Evolutionary conservation across 2,329 filamentous ascomycete species (phyloP).

Genomic region (Ceratocystis cubensis): DNA sequence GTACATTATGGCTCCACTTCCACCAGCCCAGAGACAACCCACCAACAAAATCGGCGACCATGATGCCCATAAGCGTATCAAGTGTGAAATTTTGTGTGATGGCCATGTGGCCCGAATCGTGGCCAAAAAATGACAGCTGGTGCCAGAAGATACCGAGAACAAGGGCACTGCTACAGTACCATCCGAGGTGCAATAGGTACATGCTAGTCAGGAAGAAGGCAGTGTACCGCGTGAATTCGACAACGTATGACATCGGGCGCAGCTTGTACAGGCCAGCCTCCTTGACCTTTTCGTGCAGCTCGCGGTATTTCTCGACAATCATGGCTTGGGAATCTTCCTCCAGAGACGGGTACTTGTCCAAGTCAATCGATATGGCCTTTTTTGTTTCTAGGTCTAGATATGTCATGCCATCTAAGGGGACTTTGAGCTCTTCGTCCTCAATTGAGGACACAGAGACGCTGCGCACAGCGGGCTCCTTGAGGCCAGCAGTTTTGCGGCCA

Average conservation of each 20-base stretch:
- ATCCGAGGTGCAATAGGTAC: conserved; percentile 46
- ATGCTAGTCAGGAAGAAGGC: conserved; percentile 50
- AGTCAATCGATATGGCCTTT: conserved; percentile 61
- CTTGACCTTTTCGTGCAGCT: conserved; percentile 57
- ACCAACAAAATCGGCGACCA: conserved; percentile 80
- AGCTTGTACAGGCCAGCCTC: conserved; percentile 71
- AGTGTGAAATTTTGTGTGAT: conserved; percentile 82
- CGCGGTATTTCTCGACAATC: conserved; percentile 72
- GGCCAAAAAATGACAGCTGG: conserved; percentile 83
- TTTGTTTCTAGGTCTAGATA: conserved; percentile 62
- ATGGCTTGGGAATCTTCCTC: conserved; percentile 60
- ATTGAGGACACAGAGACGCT: conserved; percentile 13
- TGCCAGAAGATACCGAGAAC: conserved; percentile 84
- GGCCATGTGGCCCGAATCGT: conserved; percentile 94
- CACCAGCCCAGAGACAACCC: conserved; percentile 92
- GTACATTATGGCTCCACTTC: conserved; percentile 92
- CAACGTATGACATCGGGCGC: conserved; percentile 66
- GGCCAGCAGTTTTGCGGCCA: conserved; percentile 8
- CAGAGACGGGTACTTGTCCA: conserved; percentile 66
- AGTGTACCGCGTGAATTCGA: conserved; percentile 61
- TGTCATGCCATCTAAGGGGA: conserved; percentile 42
- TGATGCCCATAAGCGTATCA: conserved; percentile 76
- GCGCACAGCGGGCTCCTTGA: conserved; percentile 7
- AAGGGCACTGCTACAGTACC: conserved; percentile 57
- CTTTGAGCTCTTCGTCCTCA: conserved; percentile 34